Evolutionary conservation across 805 yeast species (phyloP).

Genomic region (Kuraishia piskuri): DNA sequence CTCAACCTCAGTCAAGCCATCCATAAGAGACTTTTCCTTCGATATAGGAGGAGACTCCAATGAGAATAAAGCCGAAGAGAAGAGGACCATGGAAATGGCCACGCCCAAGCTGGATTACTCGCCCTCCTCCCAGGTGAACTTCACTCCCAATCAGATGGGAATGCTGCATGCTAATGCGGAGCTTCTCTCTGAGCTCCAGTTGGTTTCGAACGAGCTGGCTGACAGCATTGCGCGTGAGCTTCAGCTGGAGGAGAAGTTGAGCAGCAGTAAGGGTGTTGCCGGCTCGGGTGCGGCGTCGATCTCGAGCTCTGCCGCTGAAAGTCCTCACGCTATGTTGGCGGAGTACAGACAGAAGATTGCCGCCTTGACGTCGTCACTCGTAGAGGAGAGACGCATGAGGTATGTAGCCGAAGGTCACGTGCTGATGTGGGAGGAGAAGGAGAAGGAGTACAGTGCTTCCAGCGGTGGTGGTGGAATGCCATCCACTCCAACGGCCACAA

Average conservation of each 20-base stretch:
- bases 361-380: constrained; percentile 46
- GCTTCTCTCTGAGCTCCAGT: constrained; percentile 52
- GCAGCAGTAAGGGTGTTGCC: constrained; percentile 1
- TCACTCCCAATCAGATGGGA: constrained; percentile 54
- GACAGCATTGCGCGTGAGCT: constrained; percentile 64
- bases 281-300: not conserved
- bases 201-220: constrained; percentile 67
- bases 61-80: not conserved
- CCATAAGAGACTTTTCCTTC: not conserved
- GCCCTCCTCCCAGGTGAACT: constrained; percentile 7
- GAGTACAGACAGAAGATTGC: constrained; percentile 27
- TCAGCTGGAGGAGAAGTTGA: constrained; percentile 39
- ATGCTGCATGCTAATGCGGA: constrained; percentile 51
- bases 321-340: not conserved
- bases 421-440: constrained; percentile 32
- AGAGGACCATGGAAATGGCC: too few species aligned
- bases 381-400: constrained; percentile 56
- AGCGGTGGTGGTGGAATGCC: not conserved
- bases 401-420: constrained; percentile 68
- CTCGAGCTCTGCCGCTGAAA: not conserved
- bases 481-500: constrained; percentile 6
- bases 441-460: not conserved
- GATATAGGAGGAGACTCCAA: not conserved
- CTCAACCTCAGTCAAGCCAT: not conserved
- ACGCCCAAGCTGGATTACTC: not conserved